phyloP scores from a whole-genome alignment of 2,329 filamentous ascomycete genomes.

The Aspergillus udagawae region DNA sequence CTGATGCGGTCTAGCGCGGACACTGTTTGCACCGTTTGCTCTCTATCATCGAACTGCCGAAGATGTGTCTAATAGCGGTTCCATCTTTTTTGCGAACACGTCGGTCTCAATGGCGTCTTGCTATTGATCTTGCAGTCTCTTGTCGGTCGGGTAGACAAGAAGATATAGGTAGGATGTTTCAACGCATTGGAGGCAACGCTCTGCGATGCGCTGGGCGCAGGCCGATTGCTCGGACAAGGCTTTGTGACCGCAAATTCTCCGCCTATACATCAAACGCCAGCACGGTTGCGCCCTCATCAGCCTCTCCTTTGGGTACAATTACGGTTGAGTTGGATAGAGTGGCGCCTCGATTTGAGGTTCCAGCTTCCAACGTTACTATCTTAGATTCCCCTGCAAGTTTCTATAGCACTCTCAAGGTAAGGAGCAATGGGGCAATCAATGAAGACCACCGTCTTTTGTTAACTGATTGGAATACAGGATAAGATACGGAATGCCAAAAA shows the following conservation, averaged over 20 bases:
- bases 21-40: conserved; percentile 37
- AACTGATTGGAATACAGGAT: conserved; percentile 45
- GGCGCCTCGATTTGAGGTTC: conserved; percentile 83
- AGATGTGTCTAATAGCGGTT: neutral
- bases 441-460: neutral
- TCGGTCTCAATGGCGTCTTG: neutral
- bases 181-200: conserved; percentile 36
- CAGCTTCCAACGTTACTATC: conserved; percentile 74
- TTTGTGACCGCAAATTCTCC: conserved; percentile 37
- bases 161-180: conserved; percentile 29
- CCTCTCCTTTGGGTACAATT: conserved; percentile 55
- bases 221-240: conserved; percentile 26
- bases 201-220: conserved; percentile 32
- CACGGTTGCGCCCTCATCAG: conserved; percentile 23
- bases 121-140: neutral
- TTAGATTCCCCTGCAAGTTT: conserved; percentile 81
- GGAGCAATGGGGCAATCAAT: neutral
- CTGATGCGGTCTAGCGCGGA: conserved; percentile 22
- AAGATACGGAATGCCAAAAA: conserved; percentile 77
- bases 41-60: neutral
- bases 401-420: conserved; percentile 83
- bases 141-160: neutral
- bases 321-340: conserved; percentile 78
- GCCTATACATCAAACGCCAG: conserved; percentile 22
- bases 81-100: neutral